Percentiles rank a stretch among this genome's conserved stretches.
phyloP scores from a whole-genome alignment of 371 early-diverging fungal species.

The Lichtheimia ramosa region DNA sequence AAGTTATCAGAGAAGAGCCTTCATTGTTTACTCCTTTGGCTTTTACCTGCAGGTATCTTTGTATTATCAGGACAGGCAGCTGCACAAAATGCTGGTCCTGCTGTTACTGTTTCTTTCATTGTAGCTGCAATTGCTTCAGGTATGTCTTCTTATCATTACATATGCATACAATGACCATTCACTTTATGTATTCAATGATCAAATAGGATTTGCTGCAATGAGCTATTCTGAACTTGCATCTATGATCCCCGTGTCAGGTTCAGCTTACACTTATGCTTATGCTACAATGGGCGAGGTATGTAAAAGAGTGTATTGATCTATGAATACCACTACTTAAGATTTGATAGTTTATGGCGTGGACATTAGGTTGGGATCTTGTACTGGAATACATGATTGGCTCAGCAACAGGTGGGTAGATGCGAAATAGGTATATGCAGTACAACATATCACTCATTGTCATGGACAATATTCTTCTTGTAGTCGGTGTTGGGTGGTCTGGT shows the following conservation, averaged over 20 bases:
- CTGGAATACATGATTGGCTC: conserved; percentile 82
- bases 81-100: conserved; percentile 76
- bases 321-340: background rate
- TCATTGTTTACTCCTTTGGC: conserved; percentile 61
- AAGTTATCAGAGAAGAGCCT: background rate
- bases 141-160: conserved; percentile 7
- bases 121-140: conserved; percentile 73
- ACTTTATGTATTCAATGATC: background rate
- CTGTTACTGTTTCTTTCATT: conserved; percentile 75
- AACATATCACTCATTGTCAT: background rate
- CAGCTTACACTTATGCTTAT: conserved; percentile 82
- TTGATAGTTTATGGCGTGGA: conserved; percentile 68
- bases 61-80: conserved; percentile 76
- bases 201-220: conserved; percentile 69
- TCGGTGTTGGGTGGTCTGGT: conserved; percentile 76
- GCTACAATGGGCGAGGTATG: conserved; percentile 78
- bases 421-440: no score
- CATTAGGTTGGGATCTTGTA: conserved; percentile 85
- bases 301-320: background rate
- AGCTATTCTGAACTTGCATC: conserved; percentile 84
- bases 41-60: conserved; percentile 68
- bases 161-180: background rate
- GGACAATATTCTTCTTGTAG: background rate
- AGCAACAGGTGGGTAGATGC: conserved; percentile 49
- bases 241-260: conserved; percentile 84